phyloP scores from a whole-genome alignment of 2,329 filamentous ascomycete genomes.

The Chaetomiaceae sp. region DNA sequence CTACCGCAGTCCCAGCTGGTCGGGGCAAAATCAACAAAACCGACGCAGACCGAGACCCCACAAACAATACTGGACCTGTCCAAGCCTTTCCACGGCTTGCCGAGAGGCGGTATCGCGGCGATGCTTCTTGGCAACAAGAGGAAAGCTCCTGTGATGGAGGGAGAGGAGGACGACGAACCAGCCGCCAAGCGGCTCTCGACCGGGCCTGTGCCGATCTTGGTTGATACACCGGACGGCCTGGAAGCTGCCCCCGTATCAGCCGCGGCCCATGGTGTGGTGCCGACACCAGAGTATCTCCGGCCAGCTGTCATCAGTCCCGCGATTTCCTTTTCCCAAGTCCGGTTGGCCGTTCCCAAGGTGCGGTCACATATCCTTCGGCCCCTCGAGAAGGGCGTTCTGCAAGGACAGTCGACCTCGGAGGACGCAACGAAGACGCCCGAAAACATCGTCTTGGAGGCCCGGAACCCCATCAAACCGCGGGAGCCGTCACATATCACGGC shows the following conservation, averaged over 20 bases:
- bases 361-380: constrained; percentile 77
- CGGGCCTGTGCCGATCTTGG: constrained; percentile 68
- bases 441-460: constrained; percentile 79
- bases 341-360: constrained; percentile 83
- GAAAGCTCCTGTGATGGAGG: constrained; percentile 68
- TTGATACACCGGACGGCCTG: constrained; percentile 71
- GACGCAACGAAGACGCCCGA: constrained; percentile 60
- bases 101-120: constrained; percentile 78
- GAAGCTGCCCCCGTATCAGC: constrained; percentile 66
- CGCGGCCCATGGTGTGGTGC: constrained; percentile 55
- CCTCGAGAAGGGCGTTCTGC: constrained; percentile 61
- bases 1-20: constrained; percentile 85
- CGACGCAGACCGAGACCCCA: constrained; percentile 64
- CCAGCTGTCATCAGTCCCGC: constrained; percentile 82
- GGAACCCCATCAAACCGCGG: constrained; percentile 70
- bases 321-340: constrained; percentile 74
- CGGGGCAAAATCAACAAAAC: constrained; percentile 63
- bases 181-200: constrained; percentile 50
- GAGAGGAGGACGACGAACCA: constrained; percentile 67
- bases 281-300: constrained; percentile 77
- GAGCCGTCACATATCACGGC: constrained; percentile 83
- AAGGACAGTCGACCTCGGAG: constrained; percentile 49
- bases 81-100: constrained; percentile 88
- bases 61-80: constrained; percentile 84
- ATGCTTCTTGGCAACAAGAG: constrained; percentile 92